Evolutionary conservation across 179 eudicot species (phyloP), one percentile per base, ranked within the genome.

Genomic region (Spergularia azorica): DNA sequence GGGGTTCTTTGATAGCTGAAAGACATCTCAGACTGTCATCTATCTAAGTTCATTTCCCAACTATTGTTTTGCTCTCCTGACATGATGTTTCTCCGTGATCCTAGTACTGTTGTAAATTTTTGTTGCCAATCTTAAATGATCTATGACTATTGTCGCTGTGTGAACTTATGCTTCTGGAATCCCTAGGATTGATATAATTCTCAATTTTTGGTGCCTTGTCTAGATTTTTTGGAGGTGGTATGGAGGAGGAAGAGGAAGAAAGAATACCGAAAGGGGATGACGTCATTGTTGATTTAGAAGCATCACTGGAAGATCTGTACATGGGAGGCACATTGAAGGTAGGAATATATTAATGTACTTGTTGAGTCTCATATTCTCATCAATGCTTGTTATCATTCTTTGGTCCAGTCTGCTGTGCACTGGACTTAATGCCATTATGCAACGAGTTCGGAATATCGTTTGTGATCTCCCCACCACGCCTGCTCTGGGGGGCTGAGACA

Each of bases 251-350:
- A 26, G 98, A 94, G 84, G 98, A 95, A 77, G 97, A 93, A 83
- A 90, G 84, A 85, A 79, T 93, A 54, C 88, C 82, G 71, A 95
- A 91, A 82, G 98, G 97, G 59, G 98, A 95, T 86, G 97, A 93
- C 77, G 97, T 95, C 26, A 84, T 93, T 78, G 92, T 95, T 73
- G 99, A 95, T 51, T 79, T 93, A 85, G 97, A 93, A 80, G 99
- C 97, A 75, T 83, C 97, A n/a, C 73, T 95, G 82, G 99, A 95
- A 80, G 99, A 95, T 87, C 83, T 95, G 39, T 95, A 91, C 87
- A 90, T 95, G 97, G 98, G 98, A 68, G 97, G 97, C 71, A 86
- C 97, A 57, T 51, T 90, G 86, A 90, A 95, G 97, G 98, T 95
- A 86, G 13, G 80, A 17, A 36, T 43, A 38, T 78, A 58, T 61